phyloP scores from a whole-genome alignment of 768 basidiomycete species.

The Termitomyces eurrhizus region DNA sequence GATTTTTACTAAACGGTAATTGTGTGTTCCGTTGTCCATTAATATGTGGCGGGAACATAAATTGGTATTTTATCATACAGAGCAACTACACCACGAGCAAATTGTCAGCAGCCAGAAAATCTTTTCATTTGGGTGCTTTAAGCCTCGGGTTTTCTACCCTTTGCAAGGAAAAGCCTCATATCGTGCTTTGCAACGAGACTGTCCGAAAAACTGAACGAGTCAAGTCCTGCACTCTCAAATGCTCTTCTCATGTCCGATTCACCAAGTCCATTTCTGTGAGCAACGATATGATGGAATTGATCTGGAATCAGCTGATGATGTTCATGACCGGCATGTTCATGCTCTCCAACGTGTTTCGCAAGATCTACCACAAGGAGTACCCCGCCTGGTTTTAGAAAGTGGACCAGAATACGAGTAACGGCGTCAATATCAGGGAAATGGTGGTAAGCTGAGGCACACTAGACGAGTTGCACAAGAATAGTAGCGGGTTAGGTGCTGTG shows the following conservation, averaged over 20 bases:
- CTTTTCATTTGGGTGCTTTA: background rate
- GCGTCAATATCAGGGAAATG: conserved; percentile 51
- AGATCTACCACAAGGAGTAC: conserved; percentile 55
- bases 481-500: background rate
- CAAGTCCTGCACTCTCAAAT: conserved; percentile 54
- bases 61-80: no score
- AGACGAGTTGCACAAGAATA: background rate
- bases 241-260: conserved; percentile 42
- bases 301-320: conserved; percentile 24
- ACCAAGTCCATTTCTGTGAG: conserved; percentile 51
- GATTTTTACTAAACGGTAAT: no score
- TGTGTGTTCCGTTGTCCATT: no score
- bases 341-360: conserved; percentile 12
- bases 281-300: conserved; percentile 41
- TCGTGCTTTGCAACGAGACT: conserved; percentile 24
- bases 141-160: conserved; percentile 35
- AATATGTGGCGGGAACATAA: no score
- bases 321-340: conserved; percentile 8
- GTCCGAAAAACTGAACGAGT: conserved; percentile 35
- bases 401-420: conserved; percentile 49
- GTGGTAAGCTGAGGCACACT: conserved; percentile 70
- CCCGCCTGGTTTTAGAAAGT: conserved; percentile 61
- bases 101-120: background rate
- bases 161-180: conserved; percentile 53
- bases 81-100: no score